Evolutionary conservation across 1,284 basidiomycete species (phyloP).

Genomic region (Caloboletus inedulis): DNA sequence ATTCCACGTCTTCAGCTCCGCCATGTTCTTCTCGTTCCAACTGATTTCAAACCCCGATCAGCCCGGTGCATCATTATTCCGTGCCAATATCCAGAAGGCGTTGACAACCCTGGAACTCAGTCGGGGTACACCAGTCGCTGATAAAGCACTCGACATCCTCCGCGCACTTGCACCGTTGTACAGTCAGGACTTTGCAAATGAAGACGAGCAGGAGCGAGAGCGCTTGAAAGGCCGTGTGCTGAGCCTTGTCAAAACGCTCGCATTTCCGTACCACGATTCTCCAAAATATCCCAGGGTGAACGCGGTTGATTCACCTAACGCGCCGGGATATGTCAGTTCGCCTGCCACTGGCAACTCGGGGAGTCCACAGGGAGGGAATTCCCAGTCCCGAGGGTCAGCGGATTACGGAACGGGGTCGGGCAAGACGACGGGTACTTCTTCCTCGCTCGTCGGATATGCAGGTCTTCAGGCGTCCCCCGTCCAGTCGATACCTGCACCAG

Average conservation of each 20-base stretch:
- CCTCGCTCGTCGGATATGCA: constrained; percentile 30
- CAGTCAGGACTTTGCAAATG: constrained; percentile 51
- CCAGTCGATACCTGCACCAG: constrained; percentile 22
- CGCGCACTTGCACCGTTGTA: constrained; percentile 68
- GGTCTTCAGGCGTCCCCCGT: constrained; percentile 23
- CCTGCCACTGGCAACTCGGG: constrained; percentile 37
- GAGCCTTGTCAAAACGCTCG: constrained; percentile 64
- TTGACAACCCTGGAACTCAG: constrained; percentile 60
- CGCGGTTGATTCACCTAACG: constrained; percentile 45
- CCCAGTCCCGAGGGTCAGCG: constrained; percentile 26
- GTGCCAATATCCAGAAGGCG: constrained; percentile 67
- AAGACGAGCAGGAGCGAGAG: constrained; percentile 49
- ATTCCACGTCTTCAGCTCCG: constrained; percentile 77
- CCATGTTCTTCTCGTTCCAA: constrained; percentile 85
- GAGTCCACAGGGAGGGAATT: constrained; percentile 26
- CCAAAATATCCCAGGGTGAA: constrained; percentile 47
- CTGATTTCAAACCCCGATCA: constrained; percentile 75
- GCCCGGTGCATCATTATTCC: constrained; percentile 67
- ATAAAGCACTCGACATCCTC: constrained; percentile 69
- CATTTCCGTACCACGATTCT: constrained; percentile 76
- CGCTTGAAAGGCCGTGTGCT: constrained; percentile 59
- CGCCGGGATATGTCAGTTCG: constrained; percentile 32
- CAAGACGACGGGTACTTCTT: constrained; percentile 15
- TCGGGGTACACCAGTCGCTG: constrained; percentile 60
- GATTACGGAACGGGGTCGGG: constrained; percentile 24